phyloP scores from a whole-genome alignment of 352 stramenopile genomes.

The Globisporangium radiosum region DNA sequence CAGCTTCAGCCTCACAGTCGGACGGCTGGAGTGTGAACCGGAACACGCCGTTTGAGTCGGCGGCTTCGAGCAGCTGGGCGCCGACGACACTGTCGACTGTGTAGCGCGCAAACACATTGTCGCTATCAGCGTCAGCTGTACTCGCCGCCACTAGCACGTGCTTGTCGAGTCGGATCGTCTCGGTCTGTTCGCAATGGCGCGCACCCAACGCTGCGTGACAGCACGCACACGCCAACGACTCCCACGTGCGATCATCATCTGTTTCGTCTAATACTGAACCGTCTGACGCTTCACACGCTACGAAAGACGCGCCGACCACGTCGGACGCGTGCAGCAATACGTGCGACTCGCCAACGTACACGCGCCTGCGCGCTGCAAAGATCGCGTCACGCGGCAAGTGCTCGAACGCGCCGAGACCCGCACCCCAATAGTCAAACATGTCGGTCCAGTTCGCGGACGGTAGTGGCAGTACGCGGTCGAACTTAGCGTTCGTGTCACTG shows the following conservation, averaged over 20 bases:
- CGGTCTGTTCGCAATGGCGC: conserved; percentile 24
- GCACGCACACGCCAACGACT: conserved; percentile 28
- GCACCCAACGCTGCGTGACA: conserved; percentile 37
- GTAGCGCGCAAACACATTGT: conserved; percentile 57
- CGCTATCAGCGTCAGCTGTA: neutral
- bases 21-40: conserved; percentile 33
- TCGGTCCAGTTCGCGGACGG: conserved; percentile 83
- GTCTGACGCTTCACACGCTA: too few relatives aligned
- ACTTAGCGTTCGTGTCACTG: neutral
- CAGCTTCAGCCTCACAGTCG: neutral
- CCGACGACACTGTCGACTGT: conserved; percentile 67
- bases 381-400: conserved; percentile 72
- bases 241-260: conserved; percentile 17
- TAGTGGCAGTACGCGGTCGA: conserved; percentile 64
- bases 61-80: conserved; percentile 56
- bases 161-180: conserved; percentile 59
- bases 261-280: neutral
- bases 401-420: conserved; percentile 70
- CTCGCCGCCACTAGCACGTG: conserved; percentile 29
- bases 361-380: conserved; percentile 30
- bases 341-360: conserved; percentile 62
- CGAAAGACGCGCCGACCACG: neutral
- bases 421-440: conserved; percentile 85
- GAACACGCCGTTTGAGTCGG: conserved; percentile 70
- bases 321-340: conserved; percentile 54